Evolutionary conservation across 495 filamentous ascomycete genomes (phyloP).

Genomic region (Neurospora tetraspora): DNA sequence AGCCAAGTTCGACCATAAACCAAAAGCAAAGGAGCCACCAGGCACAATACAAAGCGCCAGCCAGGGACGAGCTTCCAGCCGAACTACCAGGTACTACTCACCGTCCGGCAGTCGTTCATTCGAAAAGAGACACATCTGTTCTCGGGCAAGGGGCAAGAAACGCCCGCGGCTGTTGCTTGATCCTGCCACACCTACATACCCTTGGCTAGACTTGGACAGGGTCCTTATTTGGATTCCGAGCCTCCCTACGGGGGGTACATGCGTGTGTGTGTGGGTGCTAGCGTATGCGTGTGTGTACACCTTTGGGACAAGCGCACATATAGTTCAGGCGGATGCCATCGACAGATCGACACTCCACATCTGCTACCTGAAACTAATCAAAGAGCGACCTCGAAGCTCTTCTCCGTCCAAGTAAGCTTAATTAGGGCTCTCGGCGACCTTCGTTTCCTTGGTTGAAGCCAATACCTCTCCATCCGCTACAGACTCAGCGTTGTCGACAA

Average conservation of each 20-base stretch:
- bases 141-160: background rate
- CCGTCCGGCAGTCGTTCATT: background rate
- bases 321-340: conserved; percentile 7
- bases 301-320: conserved; percentile 6
- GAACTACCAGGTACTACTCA: background rate
- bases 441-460: background rate
- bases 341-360: conserved; percentile 20
- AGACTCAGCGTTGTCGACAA: background rate
- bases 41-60: conserved; percentile 8
- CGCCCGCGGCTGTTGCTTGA: background rate
- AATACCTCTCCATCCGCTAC: background rate
- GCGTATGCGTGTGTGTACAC: background rate
- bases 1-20: conserved; percentile 10
- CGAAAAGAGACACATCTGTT: background rate
- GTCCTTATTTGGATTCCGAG: background rate
- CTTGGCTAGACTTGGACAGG: background rate
- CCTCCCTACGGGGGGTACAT: background rate
- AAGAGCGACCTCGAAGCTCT: background rate
- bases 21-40: conserved; percentile 11
- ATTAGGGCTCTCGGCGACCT: background rate
- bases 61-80: conserved; percentile 6
- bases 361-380: conserved; percentile 1
- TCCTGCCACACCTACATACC: background rate
- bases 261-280: background rate
- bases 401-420: background rate